These are phyloP conservation scores for Tritrichomonas foetus DNA, from an alignment of 208 protist genomes.

Conservation along the genomic window DNA sequence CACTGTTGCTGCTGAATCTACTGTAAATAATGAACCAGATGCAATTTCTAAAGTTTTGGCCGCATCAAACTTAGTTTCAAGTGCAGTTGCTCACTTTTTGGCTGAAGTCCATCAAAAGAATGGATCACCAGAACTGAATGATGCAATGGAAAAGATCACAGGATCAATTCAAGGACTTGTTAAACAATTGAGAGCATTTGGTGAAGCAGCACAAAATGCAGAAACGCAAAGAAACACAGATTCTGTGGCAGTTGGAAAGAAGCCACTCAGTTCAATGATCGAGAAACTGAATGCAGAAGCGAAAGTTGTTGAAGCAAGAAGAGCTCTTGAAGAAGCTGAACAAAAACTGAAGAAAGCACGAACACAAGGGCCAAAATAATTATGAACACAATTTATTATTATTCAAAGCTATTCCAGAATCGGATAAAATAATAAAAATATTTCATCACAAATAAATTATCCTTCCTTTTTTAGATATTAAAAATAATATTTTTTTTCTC, in stretches of 20 bases:
- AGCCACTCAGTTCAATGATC: not conserved
- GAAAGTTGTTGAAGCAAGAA: conserved; percentile 23
- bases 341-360: not conserved
- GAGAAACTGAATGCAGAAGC: conserved; percentile 23
- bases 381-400: not conserved
- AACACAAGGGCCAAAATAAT: not conserved
- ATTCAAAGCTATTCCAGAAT: not conserved
- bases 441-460: not conserved
- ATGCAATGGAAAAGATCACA: not conserved
- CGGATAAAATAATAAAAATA: not conserved
- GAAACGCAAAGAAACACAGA: not conserved
- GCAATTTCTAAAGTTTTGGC: not conserved
- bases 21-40: conserved; percentile 34
- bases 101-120: not conserved
- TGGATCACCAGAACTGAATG: not conserved
- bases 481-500: not conserved
- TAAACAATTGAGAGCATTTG: not conserved
- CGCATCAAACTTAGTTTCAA: not conserved
- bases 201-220: not conserved
- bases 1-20: not conserved
- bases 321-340: conserved; percentile 15
- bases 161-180: not conserved
- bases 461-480: not conserved
- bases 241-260: not conserved
- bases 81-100: conserved; percentile 1